Conservation (phyloP, 2,329 filamentous ascomycete genomes). For the Aureobasidium sp. region DNA sequence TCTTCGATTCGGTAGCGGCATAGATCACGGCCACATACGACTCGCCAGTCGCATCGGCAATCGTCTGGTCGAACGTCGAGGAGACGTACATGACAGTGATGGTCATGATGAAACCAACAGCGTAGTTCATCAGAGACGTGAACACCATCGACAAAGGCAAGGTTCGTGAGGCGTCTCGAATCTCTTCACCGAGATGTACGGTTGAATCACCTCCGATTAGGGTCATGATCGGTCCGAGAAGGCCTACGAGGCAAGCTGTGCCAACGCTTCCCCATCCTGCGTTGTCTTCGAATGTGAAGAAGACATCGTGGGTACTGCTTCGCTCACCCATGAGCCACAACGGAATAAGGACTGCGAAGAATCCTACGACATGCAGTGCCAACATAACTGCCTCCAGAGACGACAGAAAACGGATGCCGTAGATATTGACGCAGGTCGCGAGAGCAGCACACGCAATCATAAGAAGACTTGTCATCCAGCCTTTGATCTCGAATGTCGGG, state of each 20-base stretch:
- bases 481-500: constrained; percentile 21
- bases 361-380: constrained; percentile 25
- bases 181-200: constrained; percentile 22
- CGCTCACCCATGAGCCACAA: constrained; percentile 24
- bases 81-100: constrained; percentile 27
- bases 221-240: constrained; percentile 19
- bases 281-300: constrained; percentile 23
- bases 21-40: constrained; percentile 24
- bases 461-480: constrained; percentile 18
- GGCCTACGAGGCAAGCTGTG: constrained; percentile 24
- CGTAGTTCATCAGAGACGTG: constrained; percentile 20
- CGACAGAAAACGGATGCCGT: constrained; percentile 25
- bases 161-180: not conserved
- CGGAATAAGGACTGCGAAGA: constrained; percentile 25
- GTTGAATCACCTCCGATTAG: constrained; percentile 17
- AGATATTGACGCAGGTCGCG: constrained; percentile 27
- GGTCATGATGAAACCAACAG: constrained; percentile 20
- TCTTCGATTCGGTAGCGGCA: constrained; percentile 22
- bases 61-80: constrained; percentile 24
- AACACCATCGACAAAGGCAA: constrained; percentile 22
- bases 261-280: constrained; percentile 23
- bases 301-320: constrained; percentile 18
- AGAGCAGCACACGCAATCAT: constrained; percentile 19
- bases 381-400: constrained; percentile 26
- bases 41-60: constrained; percentile 23